Percentiles rank a stretch among this genome's conserved stretches.
Conservation (phyloP, 179 eudicot genomes). For the Heliamphora pulchella region DNA sequence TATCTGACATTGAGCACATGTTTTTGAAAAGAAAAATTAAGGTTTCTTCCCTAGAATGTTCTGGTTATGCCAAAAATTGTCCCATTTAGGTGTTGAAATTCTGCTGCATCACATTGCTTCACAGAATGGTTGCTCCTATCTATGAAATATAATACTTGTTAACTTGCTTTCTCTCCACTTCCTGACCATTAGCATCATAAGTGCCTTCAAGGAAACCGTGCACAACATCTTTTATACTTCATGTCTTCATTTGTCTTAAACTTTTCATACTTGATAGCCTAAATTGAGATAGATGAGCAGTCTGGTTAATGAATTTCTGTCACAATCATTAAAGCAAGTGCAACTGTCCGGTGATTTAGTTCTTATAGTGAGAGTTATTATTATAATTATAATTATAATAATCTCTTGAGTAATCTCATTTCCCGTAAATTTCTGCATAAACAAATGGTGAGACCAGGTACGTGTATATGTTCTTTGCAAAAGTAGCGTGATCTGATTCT, state of each 20-base stretch:
- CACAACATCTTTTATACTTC: too few species aligned
- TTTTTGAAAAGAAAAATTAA: background rate
- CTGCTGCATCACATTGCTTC: background rate
- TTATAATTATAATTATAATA: background rate
- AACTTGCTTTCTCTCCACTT: background rate
- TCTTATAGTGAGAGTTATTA: background rate
- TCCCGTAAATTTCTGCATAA: background rate
- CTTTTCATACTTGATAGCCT: too few species aligned
- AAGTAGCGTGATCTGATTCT: background rate
- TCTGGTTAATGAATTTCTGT: background rate
- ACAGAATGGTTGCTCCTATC: background rate
- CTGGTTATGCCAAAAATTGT: background rate
- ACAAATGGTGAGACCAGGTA: background rate
- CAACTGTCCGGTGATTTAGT: background rate
- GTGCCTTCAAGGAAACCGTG: too few species aligned
- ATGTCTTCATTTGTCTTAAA: too few species aligned
- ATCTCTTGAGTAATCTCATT: background rate
- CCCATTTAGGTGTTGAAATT: background rate
- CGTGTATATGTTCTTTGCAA: constrained; percentile 3
- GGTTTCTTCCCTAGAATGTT: background rate
- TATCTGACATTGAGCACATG: background rate
- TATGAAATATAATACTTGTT: background rate
- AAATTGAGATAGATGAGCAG: too few species aligned
- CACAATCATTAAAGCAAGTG: too few species aligned
- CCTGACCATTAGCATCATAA: too few species aligned